Conservation (phyloP, 768 basidiomycete species). For the Tricholoma saponaceum region DNA sequence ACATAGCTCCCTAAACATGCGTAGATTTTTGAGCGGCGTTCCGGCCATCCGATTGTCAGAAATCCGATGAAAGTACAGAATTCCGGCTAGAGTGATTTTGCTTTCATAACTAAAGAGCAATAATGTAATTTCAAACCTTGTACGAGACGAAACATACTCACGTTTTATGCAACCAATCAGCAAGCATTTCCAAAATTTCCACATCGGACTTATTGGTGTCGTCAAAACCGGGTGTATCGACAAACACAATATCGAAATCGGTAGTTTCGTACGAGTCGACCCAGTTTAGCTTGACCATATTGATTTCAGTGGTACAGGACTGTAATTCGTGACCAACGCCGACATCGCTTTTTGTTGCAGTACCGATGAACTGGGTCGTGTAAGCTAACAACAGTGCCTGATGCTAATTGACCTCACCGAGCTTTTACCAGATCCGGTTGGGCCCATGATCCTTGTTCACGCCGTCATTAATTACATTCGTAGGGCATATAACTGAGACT, state of each 20-base stretch:
- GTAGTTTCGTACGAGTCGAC: not conserved
- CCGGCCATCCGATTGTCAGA: slow-evolving; percentile 35
- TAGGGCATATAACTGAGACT: not conserved
- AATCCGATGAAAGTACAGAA: slow-evolving; percentile 45
- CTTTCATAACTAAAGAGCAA: slow-evolving; percentile 16
- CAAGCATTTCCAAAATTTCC: slow-evolving; percentile 1
- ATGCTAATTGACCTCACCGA: not conserved
- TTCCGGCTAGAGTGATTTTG: slow-evolving; percentile 28
- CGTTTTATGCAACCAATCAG: slow-evolving; percentile 3
- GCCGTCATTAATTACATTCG: not conserved
- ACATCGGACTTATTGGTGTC: slow-evolving; percentile 1
- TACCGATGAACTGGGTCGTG: not conserved
- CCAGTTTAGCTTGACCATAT: slow-evolving; percentile 2
- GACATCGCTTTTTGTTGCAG: not conserved
- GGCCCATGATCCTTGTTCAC: not conserved
- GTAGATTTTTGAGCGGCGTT: slow-evolving; percentile 38
- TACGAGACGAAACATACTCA: not conserved
- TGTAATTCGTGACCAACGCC: slow-evolving; percentile 1
- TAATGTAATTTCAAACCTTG: not conserved
- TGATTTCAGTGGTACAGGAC: slow-evolving; percentile 1
- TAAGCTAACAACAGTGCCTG: not conserved
- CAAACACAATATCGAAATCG: not conserved
- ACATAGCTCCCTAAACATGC: slow-evolving; percentile 45
- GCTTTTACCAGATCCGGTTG: slow-evolving; percentile 2
- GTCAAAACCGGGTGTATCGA: slow-evolving; percentile 4